Conservation (phyloP, 129 eudicot species). For the Rutidosis leptorrhynchoides region DNA sequence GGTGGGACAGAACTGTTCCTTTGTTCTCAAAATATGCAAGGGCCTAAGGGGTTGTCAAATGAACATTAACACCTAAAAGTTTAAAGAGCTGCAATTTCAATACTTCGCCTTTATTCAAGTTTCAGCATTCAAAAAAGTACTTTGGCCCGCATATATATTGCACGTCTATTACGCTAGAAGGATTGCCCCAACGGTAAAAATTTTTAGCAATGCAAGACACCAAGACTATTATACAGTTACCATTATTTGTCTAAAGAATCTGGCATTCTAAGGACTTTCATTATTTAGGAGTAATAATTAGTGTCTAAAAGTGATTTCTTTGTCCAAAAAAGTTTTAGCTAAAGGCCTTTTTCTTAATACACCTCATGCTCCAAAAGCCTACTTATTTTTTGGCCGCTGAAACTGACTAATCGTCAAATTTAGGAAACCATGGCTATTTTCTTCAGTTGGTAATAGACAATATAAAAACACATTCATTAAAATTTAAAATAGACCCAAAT, state of each 20-base stretch:
- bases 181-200: not conserved
- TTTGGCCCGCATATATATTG: not conserved
- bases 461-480: conserved; percentile 8
- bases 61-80: not conserved
- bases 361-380: conserved; percentile 2
- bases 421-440: not conserved
- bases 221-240: not conserved
- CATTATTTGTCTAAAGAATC: not conserved
- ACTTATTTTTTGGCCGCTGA: not conserved
- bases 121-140: not conserved
- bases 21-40: not conserved
- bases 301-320: not conserved
- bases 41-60: not conserved
- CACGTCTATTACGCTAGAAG: not conserved
- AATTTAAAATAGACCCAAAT: not conserved
- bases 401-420: not conserved
- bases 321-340: not conserved
- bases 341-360: not conserved
- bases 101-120: not conserved
- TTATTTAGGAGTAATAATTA: not conserved
- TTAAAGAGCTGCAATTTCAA: not conserved
- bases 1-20: not conserved
- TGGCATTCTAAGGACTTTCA: not conserved
- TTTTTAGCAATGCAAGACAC: not conserved
- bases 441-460: conserved; percentile 10